Base-by-base conservation (phyloP, 371 early-diverging fungal species). In the Circinella umbellata region DNA sequence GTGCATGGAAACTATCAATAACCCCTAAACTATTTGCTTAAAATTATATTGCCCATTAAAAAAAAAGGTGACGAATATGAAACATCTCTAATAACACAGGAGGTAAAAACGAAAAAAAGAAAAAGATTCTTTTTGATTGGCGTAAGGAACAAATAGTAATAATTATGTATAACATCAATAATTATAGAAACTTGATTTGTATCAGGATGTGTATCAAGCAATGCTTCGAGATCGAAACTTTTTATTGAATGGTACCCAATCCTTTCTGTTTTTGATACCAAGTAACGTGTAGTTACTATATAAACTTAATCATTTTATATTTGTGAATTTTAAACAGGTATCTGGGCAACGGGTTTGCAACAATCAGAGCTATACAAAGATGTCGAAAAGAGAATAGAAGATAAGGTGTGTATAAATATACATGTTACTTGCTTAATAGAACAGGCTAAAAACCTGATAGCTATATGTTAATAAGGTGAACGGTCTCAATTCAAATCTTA, bases 61-160 rank as follows among this genome's bases (percentile, higher is more conserved):
- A 35, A 3, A 35, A 3, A 17, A 69, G 83, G 85, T 48, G 76
- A 83, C 63, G 84, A 82, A 66, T 86, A 81, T 53, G 71, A 76
- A n/a, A 55, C 72, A 20, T 80, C 84, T 3, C 60, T 86, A 17
- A 64, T 69, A 1, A 55, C 77, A 3, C 86, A 86, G 66, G 85
- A 83, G 66, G 74, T 76, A 42, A 42, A 42, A 9, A 27, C 0
- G 27, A 27, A 11, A 11, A 42, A 9, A 42, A 42, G 42, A 42
- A 9, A 42, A 6, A 42, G 14, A 61, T 61, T 18, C 2, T 5
- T 53, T 15, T 53, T 53, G 1, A n/a, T 15, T 53, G 15, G 20
- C 15, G 1, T 53, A 53, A 53, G 15, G 15, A 1, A 34, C 27
- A 18, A 9, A 46, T 11, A 42, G 6, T 6, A 42, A 42, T 9